Conservation (phyloP, 2,329 filamentous ascomycete genomes). For the Mollisiaceae sp. region DNA sequence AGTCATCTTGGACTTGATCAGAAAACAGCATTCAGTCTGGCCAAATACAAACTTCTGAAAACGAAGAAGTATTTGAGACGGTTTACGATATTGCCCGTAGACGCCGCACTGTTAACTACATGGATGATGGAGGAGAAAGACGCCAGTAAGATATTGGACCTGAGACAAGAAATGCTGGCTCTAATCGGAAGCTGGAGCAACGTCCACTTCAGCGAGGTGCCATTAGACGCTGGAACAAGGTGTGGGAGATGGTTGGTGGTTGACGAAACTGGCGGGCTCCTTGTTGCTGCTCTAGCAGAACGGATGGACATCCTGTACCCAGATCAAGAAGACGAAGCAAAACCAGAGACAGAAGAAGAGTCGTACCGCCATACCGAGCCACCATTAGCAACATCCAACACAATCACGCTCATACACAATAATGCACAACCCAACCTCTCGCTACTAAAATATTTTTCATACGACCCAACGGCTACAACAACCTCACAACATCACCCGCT, state of each 20-base stretch:
- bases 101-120: slow-evolving; percentile 75
- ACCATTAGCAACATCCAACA: slow-evolving; percentile 57
- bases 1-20: slow-evolving; percentile 90
- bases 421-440: slow-evolving; percentile 88
- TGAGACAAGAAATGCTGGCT: slow-evolving; percentile 82
- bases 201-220: slow-evolving; percentile 64
- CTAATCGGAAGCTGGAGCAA: slow-evolving; percentile 90
- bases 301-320: slow-evolving; percentile 69
- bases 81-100: slow-evolving; percentile 84
- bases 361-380: slow-evolving; percentile 21
- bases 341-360: slow-evolving; percentile 23
- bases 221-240: slow-evolving; percentile 21
- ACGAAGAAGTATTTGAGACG: slow-evolving; percentile 90
- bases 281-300: slow-evolving; percentile 51
- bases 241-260: slow-evolving; percentile 68
- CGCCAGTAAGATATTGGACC: slow-evolving; percentile 78
- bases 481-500: slow-evolving; percentile 74
- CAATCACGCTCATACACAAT: slow-evolving; percentile 78
- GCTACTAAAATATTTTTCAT: slow-evolving; percentile 88
- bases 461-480: slow-evolving; percentile 61
- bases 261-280: slow-evolving; percentile 65
- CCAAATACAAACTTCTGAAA: slow-evolving; percentile 95
- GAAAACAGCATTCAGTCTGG: slow-evolving; percentile 91
- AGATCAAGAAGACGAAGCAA: slow-evolving; percentile 24
- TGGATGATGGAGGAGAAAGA: slow-evolving; percentile 84